These are phyloP conservation scores for Metschnikowia sp. DNA, from an alignment of 805 yeast species.

Conservation along the genomic window DNA sequence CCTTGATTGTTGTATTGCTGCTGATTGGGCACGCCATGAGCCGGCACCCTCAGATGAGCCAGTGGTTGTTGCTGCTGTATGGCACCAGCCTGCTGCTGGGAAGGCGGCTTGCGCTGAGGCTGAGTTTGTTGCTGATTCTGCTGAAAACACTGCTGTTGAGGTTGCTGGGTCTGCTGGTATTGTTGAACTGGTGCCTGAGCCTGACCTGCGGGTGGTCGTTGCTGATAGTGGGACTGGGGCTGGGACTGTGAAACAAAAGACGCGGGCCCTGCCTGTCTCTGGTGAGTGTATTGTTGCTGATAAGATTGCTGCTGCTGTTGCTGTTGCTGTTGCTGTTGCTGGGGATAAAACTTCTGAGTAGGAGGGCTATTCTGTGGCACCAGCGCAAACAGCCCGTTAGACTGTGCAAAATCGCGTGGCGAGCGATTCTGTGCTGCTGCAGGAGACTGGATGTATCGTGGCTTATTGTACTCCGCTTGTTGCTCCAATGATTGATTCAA, in stretches of 20 bases:
- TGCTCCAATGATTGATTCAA: constrained; percentile 5
- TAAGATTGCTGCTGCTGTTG: constrained; percentile 11
- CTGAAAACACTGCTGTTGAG: no score
- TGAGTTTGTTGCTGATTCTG: background rate
- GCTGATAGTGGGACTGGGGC: no score
- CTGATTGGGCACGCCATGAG: no score
- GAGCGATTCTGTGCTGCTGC: constrained; percentile 3
- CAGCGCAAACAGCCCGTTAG: constrained; percentile 1
- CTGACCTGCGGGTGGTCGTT: no score
- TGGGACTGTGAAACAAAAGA: no score
- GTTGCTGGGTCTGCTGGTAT: background rate
- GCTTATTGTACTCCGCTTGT: constrained; percentile 17
- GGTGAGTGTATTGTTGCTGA: background rate
- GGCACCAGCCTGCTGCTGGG: background rate
- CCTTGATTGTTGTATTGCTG: no score
- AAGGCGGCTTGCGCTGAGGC: background rate
- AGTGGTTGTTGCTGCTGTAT: constrained; percentile 12
- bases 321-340: constrained; percentile 9
- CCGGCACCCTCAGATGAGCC: no score
- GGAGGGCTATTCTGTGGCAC: background rate
- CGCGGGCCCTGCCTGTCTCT: no score
- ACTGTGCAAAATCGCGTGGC: constrained; percentile 1
- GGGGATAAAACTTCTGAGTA: constrained; percentile 10
- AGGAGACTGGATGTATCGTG: constrained; percentile 33
- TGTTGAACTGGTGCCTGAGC: no score